Base-by-base conservation (phyloP, 805 yeast genomes). In the Spathaspora arborariae region DNA sequence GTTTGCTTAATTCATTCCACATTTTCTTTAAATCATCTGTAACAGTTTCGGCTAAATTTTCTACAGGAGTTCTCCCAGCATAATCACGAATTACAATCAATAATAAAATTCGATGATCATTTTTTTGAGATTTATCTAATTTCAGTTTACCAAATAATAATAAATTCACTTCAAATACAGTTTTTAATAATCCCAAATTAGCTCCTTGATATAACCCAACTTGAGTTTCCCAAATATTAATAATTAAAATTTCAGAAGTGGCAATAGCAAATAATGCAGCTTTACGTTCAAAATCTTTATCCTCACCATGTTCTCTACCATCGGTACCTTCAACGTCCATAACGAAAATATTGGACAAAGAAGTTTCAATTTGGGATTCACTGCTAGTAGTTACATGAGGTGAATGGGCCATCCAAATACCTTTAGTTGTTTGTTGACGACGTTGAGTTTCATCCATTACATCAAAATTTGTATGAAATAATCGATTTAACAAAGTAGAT, bases 311-410 rank as follows among this genome's bases (percentile, higher is more conserved):
- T 67, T 94, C 99, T 50, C 97, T 79, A 42, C 99, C 98, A 68
- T 94, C 99, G 0, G 97, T 91, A 42, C 99, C 99, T 68, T 94
- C 99, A n/a, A 94, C 98, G 62, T 94, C 99, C 78, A 94, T 78
- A 2, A 94, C 95, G 51, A 88, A 76, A 9, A 89, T 72, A 51
- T 81, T 74, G 21, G 63, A 60, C 16, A 41, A n/a, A 42, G 41
- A 9, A 47, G 18, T 11, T 41, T 44, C 26, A 52, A 47, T 6
- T 45, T 35, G 8, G 27, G 13, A 6, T 24, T 47, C 33, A 2
- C 42, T 33, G 3, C 46, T 45, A 2, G 55, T 52, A 10, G 54
- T 51, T 11, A 57, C 63, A 20, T 70, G 63, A 3, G 76, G 76
- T 8, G 53, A 65, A 46, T 64, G 59, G 8, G 75, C 76, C 58